These are phyloP conservation scores for Ceratobasidium theobromae DNA, from an alignment of 1,284 basidiomycete genomes.

Conservation along the genomic window DNA sequence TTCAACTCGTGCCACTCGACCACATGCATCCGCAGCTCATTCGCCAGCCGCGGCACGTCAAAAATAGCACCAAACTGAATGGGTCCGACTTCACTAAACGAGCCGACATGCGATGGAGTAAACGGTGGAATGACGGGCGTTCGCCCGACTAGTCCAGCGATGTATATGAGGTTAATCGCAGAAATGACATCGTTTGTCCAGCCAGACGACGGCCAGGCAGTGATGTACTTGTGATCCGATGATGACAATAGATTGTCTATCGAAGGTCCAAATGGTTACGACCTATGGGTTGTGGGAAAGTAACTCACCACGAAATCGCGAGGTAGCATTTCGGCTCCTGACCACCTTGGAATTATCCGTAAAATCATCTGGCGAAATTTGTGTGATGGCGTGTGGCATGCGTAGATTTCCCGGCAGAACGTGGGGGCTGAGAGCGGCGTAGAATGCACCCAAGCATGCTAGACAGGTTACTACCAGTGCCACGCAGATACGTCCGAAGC, in stretches of 20 bases:
- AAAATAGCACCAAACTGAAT: conserved; percentile 55
- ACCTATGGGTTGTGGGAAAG: neutral
- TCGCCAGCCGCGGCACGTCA: conserved; percentile 52
- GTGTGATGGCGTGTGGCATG: neutral
- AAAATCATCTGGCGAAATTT: neutral
- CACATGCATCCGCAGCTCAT: conserved; percentile 48
- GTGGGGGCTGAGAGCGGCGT: neutral
- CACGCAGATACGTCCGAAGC: neutral
- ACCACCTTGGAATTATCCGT: conserved; percentile 1
- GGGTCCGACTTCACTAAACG: conserved; percentile 42
- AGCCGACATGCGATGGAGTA: conserved; percentile 64
- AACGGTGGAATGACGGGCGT: conserved; percentile 65
- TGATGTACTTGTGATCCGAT: conserved; percentile 16
- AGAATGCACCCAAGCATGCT: neutral
- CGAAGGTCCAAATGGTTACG: neutral
- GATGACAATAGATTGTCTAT: conserved; percentile 2
- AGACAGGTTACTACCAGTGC: neutral
- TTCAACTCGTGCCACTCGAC: conserved; percentile 58
- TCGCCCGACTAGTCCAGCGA: conserved; percentile 59
- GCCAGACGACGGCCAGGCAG: conserved; percentile 29
- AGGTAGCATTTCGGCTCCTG: neutral
- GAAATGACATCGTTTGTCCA: conserved; percentile 42
- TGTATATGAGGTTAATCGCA: conserved; percentile 66
- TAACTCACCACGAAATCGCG: conserved; percentile 13
- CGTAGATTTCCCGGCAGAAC: neutral